Base-by-base conservation (phyloP, 1,139 yeast species). In the Blastobotrys indianensis region DNA sequence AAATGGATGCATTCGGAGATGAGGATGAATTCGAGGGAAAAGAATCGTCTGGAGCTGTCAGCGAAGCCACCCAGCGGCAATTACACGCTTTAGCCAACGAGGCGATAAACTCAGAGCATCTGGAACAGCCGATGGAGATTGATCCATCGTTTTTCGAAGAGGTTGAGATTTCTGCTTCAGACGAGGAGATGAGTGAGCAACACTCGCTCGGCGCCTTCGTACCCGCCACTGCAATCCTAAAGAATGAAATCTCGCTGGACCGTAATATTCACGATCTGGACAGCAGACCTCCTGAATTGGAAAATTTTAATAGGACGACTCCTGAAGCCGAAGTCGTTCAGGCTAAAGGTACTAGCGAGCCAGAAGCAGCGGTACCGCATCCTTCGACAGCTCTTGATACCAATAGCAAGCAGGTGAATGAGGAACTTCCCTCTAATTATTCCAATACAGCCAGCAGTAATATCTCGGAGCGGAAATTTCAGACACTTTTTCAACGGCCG, bases 1-100 rank as follows among this genome's bases (percentile, higher is more conserved):
- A 8, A 56, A 54, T 32, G 51, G 54, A 39, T 45, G 54, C 31
- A 53, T 51, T 41, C 50, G 54, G 23, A 33, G 44, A 42, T 28
- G 51, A 45, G 33, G 36, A 39, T 10, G 45, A 33, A 3, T 37
- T 33, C 23, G 37, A 25, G 13, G 37, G 16, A n/a, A 20, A 29
- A 10, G 12, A 12, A 7, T 33, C 25, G n/a, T 32, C 23, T 5
- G 40, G 29, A 9, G 37, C 35, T 30, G 13, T 23, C 11, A 34
- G 17, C 30, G 40, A 41, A 41, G 23, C 35, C 4, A 23, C 11
- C 5, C 29, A 35, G 32, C 32, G 45, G n/a, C 37, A 37, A 15
- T 13, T 15, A 17, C 30, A 28, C 25, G 15, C 28, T 16, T 30
- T 17, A 8, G 31, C 8, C 25, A 32, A 40, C 32, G 15, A 42